These are phyloP conservation scores for Myriosclerotinia scirpicola DNA, from an alignment of 2,329 filamentous ascomycete genomes.

Conservation along the genomic window DNA sequence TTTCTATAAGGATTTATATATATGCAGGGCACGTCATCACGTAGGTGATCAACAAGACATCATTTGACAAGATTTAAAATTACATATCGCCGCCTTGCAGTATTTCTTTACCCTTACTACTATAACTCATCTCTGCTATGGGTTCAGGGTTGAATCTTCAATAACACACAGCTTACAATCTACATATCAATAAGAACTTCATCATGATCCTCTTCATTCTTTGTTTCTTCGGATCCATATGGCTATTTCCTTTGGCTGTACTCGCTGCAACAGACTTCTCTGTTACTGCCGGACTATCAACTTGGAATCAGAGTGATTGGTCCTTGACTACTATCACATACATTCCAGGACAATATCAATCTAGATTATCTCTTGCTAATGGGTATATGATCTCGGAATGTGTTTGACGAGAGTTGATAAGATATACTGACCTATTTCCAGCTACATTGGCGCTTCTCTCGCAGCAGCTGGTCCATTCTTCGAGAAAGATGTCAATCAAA, in stretches of 20 bases:
- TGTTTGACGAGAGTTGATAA: background rate
- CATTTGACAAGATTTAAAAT: no score
- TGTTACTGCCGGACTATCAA: constrained; percentile 30
- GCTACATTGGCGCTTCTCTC: constrained; percentile 39
- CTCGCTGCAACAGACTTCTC: constrained; percentile 34
- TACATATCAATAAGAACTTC: background rate
- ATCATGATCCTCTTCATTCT: background rate
- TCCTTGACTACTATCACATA: constrained; percentile 35
- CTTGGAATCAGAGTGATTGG: constrained; percentile 39
- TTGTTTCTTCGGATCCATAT: background rate
- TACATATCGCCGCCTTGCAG: background rate
- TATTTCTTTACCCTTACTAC: background rate
- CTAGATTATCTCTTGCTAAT: constrained; percentile 39
- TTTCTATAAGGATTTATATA: background rate
- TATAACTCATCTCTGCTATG: background rate
- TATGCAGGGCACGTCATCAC: background rate
- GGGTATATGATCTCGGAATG: constrained; percentile 31
- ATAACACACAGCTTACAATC: background rate
- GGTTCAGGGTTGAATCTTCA: background rate
- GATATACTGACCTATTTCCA: constrained; percentile 24
- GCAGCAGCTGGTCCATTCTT: constrained; percentile 40
- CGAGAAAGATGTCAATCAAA: constrained; percentile 39
- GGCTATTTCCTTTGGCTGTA: background rate
- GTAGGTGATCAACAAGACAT: background rate
- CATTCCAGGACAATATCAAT: constrained; percentile 39